Evolutionary conservation across 768 basidiomycete species (phyloP), one percentile per base, ranked within the genome.

Genomic region (Boletus rex-veris): DNA sequence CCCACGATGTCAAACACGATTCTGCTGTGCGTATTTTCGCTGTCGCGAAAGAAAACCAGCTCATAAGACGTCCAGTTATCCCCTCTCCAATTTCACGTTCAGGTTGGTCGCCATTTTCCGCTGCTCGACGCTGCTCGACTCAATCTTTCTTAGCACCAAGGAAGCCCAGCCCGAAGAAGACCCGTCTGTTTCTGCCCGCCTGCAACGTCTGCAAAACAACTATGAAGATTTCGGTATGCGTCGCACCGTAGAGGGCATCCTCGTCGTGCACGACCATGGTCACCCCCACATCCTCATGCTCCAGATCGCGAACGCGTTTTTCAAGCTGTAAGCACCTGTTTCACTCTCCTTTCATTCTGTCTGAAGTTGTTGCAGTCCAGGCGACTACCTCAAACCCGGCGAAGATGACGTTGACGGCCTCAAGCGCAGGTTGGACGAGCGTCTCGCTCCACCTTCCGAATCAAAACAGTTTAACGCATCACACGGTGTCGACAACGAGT

Each of bases 191-290:
- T 87, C 92, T 2, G 92, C 95, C 3, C 89, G 97, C 44, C 78
- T 99, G 7, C 92, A 94, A 68, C 86, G 97, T 15, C 81, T 99
- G 11, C 90, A 97, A 68, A 90, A 91, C 68, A 96, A 98, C 71
- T 98, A 95, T 80, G 91, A 92, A 68, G 92, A 96, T 71, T 93
- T 87, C 71, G 97, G 97, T 9, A 96, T 98, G 91, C 83, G 97
- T 16, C 78, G 94, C 18, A 97, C 96, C 0, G 95, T 97, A 8
- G 95, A 97, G 65, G 92, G 77, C 8, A 71, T 71, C 50, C 68
- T 71, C 42, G 87, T 95, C 52, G 93, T 94, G 6, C 92, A 97
- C 72, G 94, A 98, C 68, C 95, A 98, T 62, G 96, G 95, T 0
- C 92, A 96, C 65, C 95, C 96, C 1, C 96, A 99, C 65, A 92